Conservation (phyloP, 306 rosid genomes). For the Acacia crassicarpa region DNA sequence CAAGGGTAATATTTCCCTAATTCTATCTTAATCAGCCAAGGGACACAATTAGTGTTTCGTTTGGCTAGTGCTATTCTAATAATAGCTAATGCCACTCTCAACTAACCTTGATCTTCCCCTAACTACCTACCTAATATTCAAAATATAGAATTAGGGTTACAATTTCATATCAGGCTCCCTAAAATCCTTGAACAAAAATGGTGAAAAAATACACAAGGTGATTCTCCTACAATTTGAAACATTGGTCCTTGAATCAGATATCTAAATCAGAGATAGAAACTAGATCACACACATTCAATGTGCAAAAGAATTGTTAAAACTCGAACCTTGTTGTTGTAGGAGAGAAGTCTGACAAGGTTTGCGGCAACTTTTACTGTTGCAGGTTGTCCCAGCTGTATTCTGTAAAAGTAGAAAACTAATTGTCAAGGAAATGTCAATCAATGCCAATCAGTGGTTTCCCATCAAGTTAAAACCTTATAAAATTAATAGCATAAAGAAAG, state of each 20-base stretch:
- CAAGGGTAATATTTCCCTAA: no score
- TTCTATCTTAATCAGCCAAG: no score
- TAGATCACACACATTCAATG: constrained; percentile 11
- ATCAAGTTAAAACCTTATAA: background rate
- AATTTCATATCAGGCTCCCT: background rate
- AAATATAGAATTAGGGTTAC: no score
- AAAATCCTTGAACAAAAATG: background rate
- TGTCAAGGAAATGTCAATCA: constrained; percentile 1
- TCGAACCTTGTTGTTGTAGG: constrained; percentile 90
- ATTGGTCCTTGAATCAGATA: background rate
- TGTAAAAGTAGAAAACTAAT: constrained; percentile 32
- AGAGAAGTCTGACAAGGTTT: constrained; percentile 80
- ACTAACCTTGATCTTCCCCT: no score
- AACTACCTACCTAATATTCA: no score
- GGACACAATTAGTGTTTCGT: no score
- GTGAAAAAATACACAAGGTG: background rate
- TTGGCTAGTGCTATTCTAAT: no score
- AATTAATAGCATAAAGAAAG: background rate
- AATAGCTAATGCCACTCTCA: no score
- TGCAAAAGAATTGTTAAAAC: constrained; percentile 3
- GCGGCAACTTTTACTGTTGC: constrained; percentile 95
- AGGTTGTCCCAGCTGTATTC: constrained; percentile 95
- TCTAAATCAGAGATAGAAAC: background rate
- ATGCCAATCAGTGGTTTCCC: background rate
- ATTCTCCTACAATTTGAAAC: background rate